phyloP scores from a whole-genome alignment of 73 alveolate species.

The Tetrahymena borealis region DNA sequence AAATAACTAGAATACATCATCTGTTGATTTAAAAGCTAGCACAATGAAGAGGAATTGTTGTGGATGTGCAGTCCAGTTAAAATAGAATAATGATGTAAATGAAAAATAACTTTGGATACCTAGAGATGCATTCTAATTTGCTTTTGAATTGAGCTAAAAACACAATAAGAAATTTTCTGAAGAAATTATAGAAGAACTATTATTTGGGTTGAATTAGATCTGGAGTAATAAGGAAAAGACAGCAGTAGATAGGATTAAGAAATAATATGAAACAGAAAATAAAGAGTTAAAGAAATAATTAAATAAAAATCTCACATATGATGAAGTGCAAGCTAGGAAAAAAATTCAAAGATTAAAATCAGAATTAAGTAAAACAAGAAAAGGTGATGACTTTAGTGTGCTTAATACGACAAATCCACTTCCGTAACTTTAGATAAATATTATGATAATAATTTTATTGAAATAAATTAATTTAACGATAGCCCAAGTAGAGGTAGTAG shows the following conservation, averaged over 20 bases:
- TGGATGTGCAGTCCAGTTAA: background rate
- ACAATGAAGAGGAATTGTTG: background rate
- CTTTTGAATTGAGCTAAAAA: background rate
- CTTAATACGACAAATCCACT: background rate
- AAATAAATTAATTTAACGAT: background rate
- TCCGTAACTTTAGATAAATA: background rate
- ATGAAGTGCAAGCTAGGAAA: background rate
- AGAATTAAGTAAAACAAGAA: background rate
- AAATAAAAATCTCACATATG: background rate
- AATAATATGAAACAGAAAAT: background rate
- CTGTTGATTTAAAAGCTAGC: background rate
- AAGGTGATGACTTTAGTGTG: background rate
- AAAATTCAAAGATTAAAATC: background rate
- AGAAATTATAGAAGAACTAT: background rate
- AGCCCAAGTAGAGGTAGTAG: background rate
- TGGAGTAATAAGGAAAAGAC: background rate
- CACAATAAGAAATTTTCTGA: background rate
- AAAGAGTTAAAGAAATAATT: background rate
- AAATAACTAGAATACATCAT: background rate
- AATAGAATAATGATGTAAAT: background rate
- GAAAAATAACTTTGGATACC: background rate
- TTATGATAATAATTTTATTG: background rate
- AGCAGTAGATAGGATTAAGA: background rate
- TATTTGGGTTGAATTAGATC: background rate
- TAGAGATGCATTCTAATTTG: background rate